Base-by-base conservation (phyloP, 2,329 filamentous ascomycete species). In the Cercospora sojina region DNA sequence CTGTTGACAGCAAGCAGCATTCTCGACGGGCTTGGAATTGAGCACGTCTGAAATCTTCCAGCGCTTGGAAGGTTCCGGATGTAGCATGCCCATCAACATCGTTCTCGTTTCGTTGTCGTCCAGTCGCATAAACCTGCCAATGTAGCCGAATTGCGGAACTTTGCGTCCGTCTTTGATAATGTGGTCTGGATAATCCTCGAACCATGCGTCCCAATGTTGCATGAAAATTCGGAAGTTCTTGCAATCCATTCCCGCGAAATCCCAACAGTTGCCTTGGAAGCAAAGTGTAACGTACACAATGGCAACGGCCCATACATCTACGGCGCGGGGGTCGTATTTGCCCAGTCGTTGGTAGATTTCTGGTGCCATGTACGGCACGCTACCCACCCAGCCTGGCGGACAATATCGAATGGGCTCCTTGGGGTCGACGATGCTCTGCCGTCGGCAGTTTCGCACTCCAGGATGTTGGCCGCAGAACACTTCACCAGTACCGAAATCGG, bases 401-500 rank as follows among this genome's bases (percentile, higher is more conserved):
- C 91, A 95, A 35, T 90, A 83, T 43, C 91, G 88, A 8, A 92
- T 77, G 5, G 89, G 87, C 29, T 84, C 85, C 87, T 93, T 92
- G 70, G 89, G 86, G 74, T 90, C 85, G 64, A 91, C 90, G 60
- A 88, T 87, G 12, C 90, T 86, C 73, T 90, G 87, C 32, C 69
- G 67, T 32, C 73, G 63, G 67, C 74, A 76, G 31, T 72, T 68
- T 67, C 90, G 85, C 47, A 93, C 80, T 31, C 92, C 92, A 0
- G 92, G 92, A 77, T 96, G 92, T 59, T 89, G 88, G 43, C 92
- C 92, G 62, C 85, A 87, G 75, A 96, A 96, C 18, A 96, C 90
- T 76, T 95, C 91, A 0, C 91, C 93, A 13, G 94, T 91, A 62
- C 93, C 93, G 80, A 97, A 96, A 77, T 97, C 93, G 59, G 92